Conservation (phyloP, 805 yeast species). For the Wickerhamomyces ciferrii region DNA sequence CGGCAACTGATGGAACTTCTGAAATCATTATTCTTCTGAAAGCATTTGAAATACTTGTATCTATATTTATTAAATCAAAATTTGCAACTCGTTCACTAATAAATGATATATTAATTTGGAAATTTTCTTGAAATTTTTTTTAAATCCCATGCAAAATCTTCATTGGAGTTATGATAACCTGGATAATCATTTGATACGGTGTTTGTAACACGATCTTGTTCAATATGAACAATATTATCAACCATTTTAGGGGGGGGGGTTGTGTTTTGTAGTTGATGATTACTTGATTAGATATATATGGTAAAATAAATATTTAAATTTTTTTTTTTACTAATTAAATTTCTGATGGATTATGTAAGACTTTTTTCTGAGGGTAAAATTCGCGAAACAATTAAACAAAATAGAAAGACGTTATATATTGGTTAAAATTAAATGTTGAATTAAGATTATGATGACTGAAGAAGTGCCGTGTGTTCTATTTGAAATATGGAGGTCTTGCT, state of each 20-base stretch:
- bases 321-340: too few relatives aligned
- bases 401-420: too few relatives aligned
- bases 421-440: too few relatives aligned
- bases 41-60: conserved; percentile 93
- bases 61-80: conserved; percentile 82
- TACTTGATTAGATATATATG: too few relatives aligned
- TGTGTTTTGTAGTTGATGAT: background rate
- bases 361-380: too few relatives aligned
- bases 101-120: conserved; percentile 63
- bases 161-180: conserved; percentile 61
- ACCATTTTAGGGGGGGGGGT: conserved; percentile 15
- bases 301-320: too few relatives aligned
- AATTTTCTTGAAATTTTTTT: conserved; percentile 67
- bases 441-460: too few relatives aligned
- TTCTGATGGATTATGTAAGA: too few relatives aligned
- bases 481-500: too few relatives aligned
- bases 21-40: conserved; percentile 95
- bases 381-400: too few relatives aligned
- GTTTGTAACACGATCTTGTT: conserved; percentile 86
- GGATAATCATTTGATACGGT: conserved; percentile 90
- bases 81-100: conserved; percentile 68
- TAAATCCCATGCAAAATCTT: conserved; percentile 75
- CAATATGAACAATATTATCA: conserved; percentile 72
- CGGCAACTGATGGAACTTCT: conserved; percentile 94
- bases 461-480: too few relatives aligned